phyloP scores from a whole-genome alignment of 352 stramenopile genomes.

The Globisporangium perplexum region DNA sequence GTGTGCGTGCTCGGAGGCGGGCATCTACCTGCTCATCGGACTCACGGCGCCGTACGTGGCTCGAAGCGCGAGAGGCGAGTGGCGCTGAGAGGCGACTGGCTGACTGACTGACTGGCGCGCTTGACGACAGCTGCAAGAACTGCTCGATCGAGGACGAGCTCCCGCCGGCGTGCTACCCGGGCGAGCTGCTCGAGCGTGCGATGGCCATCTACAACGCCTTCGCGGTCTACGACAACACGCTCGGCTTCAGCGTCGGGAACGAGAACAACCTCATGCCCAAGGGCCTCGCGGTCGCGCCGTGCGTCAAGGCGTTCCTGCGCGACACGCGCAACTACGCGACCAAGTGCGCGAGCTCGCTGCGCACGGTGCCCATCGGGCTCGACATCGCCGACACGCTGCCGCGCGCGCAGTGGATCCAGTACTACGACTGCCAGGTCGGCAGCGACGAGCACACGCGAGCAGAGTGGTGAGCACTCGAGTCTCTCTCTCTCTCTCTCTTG shows the following conservation, averaged over 20 bases:
- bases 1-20: conserved; percentile 48
- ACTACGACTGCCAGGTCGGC: conserved; percentile 61
- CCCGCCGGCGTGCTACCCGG: conserved; percentile 43
- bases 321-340: conserved; percentile 49
- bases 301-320: conserved; percentile 67
- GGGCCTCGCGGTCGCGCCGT: conserved; percentile 35
- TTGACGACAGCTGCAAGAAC: conserved; percentile 52
- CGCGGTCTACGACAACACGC: conserved; percentile 67
- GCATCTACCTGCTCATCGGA: conserved; percentile 71
- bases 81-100: too few species aligned
- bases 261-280: conserved; percentile 61
- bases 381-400: conserved; percentile 70
- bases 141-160: conserved; percentile 40
- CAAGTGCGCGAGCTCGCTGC: conserved; percentile 31
- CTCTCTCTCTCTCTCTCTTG: too few species aligned
- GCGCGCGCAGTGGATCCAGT: conserved; percentile 56
- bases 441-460: conserved; percentile 43
- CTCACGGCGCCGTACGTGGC: conserved; percentile 44
- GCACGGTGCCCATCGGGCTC: conserved; percentile 63
- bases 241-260: conserved; percentile 63
- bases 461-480: conserved; percentile 17
- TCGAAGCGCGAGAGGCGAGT: too few species aligned
- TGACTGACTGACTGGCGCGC: too few species aligned
- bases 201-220: conserved; percentile 73
- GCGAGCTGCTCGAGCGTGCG: conserved; percentile 43